These are phyloP conservation scores for Phylloporus sp. DNA, from an alignment of 768 basidiomycete genomes.

Conservation along the genomic window DNA sequence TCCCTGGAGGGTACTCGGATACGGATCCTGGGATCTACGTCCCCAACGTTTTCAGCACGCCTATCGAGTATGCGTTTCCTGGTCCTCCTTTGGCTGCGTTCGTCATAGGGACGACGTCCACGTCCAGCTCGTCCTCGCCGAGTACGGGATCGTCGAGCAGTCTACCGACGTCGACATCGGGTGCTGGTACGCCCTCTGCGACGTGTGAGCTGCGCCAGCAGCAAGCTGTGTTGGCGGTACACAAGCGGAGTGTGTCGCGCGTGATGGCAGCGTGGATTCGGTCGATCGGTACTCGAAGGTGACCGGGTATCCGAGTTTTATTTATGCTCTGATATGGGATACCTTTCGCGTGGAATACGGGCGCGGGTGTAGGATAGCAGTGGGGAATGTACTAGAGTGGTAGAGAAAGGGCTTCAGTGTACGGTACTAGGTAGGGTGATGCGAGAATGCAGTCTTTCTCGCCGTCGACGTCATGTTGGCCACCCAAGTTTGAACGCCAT, in stretches of 20 bases:
- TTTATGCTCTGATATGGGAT: conserved; percentile 1
- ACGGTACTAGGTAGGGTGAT: too few relatives aligned
- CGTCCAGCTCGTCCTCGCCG: conserved; percentile 11
- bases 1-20: conserved; percentile 73
- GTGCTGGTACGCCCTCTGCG: conserved; percentile 3
- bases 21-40: conserved; percentile 67
- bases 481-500: too few relatives aligned
- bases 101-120: conserved; percentile 20
- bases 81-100: conserved; percentile 48
- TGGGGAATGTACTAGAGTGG: too few relatives aligned
- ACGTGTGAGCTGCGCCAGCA: conserved; percentile 21
- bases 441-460: too few relatives aligned
- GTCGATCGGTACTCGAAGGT: conserved; percentile 13
- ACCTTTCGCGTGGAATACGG: too few relatives aligned
- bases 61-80: conserved; percentile 43
- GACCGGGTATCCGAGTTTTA: not conserved
- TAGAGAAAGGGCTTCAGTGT: too few relatives aligned
- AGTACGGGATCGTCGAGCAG: not conserved
- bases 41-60: conserved; percentile 35
- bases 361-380: too few relatives aligned
- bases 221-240: conserved; percentile 13
- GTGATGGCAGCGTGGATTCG: conserved; percentile 21
- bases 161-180: not conserved
- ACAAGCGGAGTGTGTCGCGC: conserved; percentile 12
- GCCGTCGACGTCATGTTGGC: too few relatives aligned